Base-by-base conservation (phyloP, 768 basidiomycete species). In the Termitomyces sp. region DNA sequence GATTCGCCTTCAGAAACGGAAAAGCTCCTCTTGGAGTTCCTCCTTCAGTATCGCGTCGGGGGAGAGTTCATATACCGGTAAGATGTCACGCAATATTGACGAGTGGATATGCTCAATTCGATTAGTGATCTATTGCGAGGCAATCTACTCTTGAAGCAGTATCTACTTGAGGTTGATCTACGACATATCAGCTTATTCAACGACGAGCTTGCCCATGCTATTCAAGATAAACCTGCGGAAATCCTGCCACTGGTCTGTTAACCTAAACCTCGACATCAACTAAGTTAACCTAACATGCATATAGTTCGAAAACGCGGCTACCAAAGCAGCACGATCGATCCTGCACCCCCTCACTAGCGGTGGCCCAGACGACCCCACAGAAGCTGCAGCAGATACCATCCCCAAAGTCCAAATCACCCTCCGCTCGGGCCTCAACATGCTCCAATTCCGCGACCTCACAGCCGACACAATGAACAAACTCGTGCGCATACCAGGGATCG, bases 401-500 rank as follows among this genome's bases (percentile, higher is more conserved):
- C 75, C 79, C 42, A 88, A 85, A 67, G 81, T 98, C 33, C 97
- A 98, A 75, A 79, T 98, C 53, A 93, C 88, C 40, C 79, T 98
- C 37, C 85, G 82, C 66, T 94, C 93, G n/a, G 91, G 90, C 5
- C 82, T 96, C 63, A 96, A 96, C 73, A 81, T 98, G 76, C 84
- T 92, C 53, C 93, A 92, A 70, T 97, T 98, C 71, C 87, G 97
- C 42, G 94, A 95, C 43, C 84, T 99, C 42, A 91, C 91, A 0
- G 97, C 97, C 10, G 84, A 95, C 65, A 94, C 90, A 22, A 91
- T 98, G 81, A 95, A 94, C 68, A 95, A 92, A 68, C 87, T 99
- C 43, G 95, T 99, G 37, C 91, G 97, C 58, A 84, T 98, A 43
- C 97, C 97, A 2, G 97, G 97, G 33, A 99, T 99, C 66, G 95